Conservation (phyloP, 805 yeast species). For the Myxozyma udenii region DNA sequence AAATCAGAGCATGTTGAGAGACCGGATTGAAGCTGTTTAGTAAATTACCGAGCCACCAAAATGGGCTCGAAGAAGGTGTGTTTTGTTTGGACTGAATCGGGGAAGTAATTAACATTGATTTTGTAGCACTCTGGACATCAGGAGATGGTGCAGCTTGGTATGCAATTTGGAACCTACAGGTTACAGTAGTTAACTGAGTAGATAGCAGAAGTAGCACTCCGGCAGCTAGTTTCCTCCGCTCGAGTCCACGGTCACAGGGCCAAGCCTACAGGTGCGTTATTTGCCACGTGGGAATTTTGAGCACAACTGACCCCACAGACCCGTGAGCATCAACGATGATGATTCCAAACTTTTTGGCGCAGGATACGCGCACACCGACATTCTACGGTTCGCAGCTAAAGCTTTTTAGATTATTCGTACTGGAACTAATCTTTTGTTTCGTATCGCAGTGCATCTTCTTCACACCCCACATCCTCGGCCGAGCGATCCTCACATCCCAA, state of each 20-base stretch:
- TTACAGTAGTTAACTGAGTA: not conserved
- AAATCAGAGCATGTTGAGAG: too few species aligned
- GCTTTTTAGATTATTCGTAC: too few species aligned
- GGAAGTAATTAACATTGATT: not conserved
- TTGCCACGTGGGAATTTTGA: too few species aligned
- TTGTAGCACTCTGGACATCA: constrained; percentile 23
- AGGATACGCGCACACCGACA: constrained; percentile 54
- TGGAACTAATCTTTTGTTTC: too few species aligned
- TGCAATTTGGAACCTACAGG: constrained; percentile 9
- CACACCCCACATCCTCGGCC: constrained; percentile 2
- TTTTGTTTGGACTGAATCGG: not conserved
- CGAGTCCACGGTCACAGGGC: constrained; percentile 32
- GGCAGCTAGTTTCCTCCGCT: constrained; percentile 23
- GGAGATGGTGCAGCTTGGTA: constrained; percentile 44
- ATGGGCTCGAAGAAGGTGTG: constrained; percentile 18
- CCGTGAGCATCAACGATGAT: constrained; percentile 29
- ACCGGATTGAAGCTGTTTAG: too few species aligned
- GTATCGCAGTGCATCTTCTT: too few species aligned
- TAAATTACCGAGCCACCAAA: too few species aligned
- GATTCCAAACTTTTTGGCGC: constrained; percentile 53
- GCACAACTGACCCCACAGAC: not conserved
- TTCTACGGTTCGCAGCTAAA: constrained; percentile 30
- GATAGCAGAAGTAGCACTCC: constrained; percentile 22
- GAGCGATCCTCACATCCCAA: not conserved
- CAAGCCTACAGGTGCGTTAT: constrained; percentile 41